Conservation (phyloP, 495 filamentous ascomycete species). For the Filosporella fistucella region DNA sequence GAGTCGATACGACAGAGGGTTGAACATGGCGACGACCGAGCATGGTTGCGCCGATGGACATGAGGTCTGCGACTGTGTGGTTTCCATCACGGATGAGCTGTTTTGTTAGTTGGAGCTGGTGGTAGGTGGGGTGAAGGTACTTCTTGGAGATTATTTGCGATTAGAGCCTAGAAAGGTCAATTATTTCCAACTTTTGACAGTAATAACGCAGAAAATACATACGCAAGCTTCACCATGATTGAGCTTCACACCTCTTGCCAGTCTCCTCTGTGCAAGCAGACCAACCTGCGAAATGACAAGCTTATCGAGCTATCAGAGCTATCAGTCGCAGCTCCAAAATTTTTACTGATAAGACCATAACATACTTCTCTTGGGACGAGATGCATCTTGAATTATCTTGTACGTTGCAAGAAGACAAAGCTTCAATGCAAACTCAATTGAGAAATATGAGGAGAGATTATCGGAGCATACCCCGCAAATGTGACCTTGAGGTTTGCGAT, state of each 20-base stretch:
- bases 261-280: slow-evolving; percentile 79
- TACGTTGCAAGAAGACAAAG: too few relatives aligned
- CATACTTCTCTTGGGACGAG: slow-evolving; percentile 81
- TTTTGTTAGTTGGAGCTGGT: slow-evolving; percentile 2
- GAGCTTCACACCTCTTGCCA: slow-evolving; percentile 82
- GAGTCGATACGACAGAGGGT: slow-evolving; percentile 69
- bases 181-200: too few relatives aligned
- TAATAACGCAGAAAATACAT: slow-evolving; percentile 30
- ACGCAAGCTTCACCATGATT: slow-evolving; percentile 92
- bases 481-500: not conserved
- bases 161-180: slow-evolving; percentile 61
- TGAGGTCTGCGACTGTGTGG: slow-evolving; percentile 88
- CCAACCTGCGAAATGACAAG: slow-evolving; percentile 89
- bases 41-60: slow-evolving; percentile 86
- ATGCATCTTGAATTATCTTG: slow-evolving; percentile 57
- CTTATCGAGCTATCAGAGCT: slow-evolving; percentile 74
- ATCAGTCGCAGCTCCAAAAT: too few relatives aligned
- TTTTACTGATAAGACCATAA: too few relatives aligned
- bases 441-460: not conserved
- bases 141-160: slow-evolving; percentile 87
- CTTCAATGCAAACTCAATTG: not conserved
- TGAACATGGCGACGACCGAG: slow-evolving; percentile 92
- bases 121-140: slow-evolving; percentile 31
- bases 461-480: too few relatives aligned
- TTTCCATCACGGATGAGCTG: slow-evolving; percentile 94